phyloP scores from a whole-genome alignment of 345 rosid species.

The Pistacia atlantica region DNA sequence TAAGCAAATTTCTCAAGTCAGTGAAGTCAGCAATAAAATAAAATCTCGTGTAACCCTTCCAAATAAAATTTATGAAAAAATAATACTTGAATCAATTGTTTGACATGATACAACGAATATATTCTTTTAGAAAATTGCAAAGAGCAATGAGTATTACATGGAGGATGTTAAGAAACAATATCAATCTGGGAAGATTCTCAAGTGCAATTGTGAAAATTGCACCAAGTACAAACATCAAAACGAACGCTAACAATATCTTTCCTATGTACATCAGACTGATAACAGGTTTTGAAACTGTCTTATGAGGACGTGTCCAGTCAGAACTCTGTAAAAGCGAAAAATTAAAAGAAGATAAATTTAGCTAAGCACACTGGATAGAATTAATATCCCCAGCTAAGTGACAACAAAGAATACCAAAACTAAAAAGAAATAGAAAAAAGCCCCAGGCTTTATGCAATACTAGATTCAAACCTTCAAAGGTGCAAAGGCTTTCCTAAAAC shows the following conservation, averaged over 20 bases:
- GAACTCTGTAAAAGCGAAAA: conserved; percentile 38
- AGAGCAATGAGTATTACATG: conserved; percentile 24
- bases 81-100: neutral
- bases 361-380: neutral
- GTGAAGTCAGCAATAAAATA: no score
- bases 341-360: neutral
- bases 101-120: neutral
- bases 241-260: conserved; percentile 65
- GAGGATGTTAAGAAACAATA: conserved; percentile 50
- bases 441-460: neutral
- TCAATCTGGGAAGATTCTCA: conserved; percentile 71
- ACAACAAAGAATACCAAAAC: neutral
- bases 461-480: neutral
- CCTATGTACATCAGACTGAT: conserved; percentile 40
- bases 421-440: neutral
- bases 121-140: neutral
- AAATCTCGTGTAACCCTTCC: no score
- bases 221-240: conserved; percentile 68
- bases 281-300: conserved; percentile 16
- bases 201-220: conserved; percentile 68
- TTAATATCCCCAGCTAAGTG: neutral
- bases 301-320: conserved; percentile 20
- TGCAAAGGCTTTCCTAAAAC: neutral
- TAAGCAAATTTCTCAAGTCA: no score
- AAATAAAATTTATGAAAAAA: no score